Evolutionary conservation across 441 rosid species (phyloP).

Genomic region (Mallotus repandus): DNA sequence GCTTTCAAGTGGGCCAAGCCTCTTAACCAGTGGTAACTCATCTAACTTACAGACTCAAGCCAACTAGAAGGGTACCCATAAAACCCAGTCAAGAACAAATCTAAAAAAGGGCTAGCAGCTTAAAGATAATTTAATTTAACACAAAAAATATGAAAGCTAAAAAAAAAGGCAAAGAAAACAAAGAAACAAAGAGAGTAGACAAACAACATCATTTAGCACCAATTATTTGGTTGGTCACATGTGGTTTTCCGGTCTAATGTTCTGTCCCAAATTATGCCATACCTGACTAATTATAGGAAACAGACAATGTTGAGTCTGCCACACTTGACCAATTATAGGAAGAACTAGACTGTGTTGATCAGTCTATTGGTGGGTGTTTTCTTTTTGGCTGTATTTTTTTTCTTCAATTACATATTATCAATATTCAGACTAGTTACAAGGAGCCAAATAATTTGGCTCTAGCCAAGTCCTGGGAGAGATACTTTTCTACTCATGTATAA

Average conservation of each 20-base stretch:
- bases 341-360: not conserved
- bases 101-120: not conserved
- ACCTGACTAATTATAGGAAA: not conserved
- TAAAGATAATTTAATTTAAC: too few relatives aligned
- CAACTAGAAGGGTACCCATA: not conserved
- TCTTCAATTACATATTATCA: too few relatives aligned
- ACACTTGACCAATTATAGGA: slow-evolving; percentile 1
- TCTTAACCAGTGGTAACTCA: not conserved
- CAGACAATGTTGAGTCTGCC: not conserved
- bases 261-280: not conserved
- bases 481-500: too few relatives aligned
- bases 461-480: too few relatives aligned
- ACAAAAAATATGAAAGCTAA: too few relatives aligned
- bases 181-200: not conserved
- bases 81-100: not conserved
- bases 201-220: not conserved
- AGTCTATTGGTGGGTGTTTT: not conserved
- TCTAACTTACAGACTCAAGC: too few relatives aligned
- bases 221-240: slow-evolving; percentile 9
- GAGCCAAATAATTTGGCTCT: too few relatives aligned
- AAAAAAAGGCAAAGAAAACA: too few relatives aligned
- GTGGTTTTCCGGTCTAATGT: slow-evolving; percentile 11
- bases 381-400: too few relatives aligned
- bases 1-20: not conserved
- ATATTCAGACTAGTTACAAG: too few relatives aligned